Percentiles rank a stretch among this genome's conserved stretches.
These are phyloP conservation scores for Reticulascus tulasneorum DNA, from an alignment of 2,329 filamentous ascomycete species.

Conservation along the genomic window DNA sequence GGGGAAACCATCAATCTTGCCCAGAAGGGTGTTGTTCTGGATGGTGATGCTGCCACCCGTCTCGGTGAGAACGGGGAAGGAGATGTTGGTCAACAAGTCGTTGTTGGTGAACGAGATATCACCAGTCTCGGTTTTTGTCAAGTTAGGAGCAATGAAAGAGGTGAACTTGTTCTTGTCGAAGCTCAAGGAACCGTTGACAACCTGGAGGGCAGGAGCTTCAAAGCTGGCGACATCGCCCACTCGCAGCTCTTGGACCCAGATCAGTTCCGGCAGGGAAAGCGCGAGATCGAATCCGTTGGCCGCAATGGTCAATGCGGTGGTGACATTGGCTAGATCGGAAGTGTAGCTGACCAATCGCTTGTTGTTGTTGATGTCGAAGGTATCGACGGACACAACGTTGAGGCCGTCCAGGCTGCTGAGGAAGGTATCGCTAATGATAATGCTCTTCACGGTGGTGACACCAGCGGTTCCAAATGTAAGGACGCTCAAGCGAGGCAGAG, in stretches of 20 bases:
- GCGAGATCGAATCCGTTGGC: slow-evolving; percentile 74
- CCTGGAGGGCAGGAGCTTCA: slow-evolving; percentile 65
- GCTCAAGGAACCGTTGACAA: slow-evolving; percentile 74
- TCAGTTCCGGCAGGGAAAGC: slow-evolving; percentile 73
- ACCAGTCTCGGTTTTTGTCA: slow-evolving; percentile 61
- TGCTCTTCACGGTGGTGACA: slow-evolving; percentile 62
- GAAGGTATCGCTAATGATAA: slow-evolving; percentile 83
- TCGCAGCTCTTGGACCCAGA: slow-evolving; percentile 45
- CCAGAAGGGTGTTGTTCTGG: slow-evolving; percentile 81
- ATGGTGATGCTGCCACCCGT: slow-evolving; percentile 79
- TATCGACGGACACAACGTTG: slow-evolving; percentile 67
- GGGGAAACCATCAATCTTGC: slow-evolving; percentile 62
- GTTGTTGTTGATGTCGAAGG: slow-evolving; percentile 90
- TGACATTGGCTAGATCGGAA: slow-evolving; percentile 75
- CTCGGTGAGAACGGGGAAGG: slow-evolving; percentile 62
- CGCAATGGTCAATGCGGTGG: slow-evolving; percentile 64
- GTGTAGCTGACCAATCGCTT: slow-evolving; percentile 69
- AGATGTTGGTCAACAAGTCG: slow-evolving; percentile 65
- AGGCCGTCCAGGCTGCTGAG: slow-evolving; percentile 76
- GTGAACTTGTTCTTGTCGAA: slow-evolving; percentile 77
- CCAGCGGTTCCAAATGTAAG: slow-evolving; percentile 47
- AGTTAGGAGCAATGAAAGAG: slow-evolving; percentile 61
- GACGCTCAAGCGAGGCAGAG: slow-evolving; percentile 58
- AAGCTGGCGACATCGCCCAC: slow-evolving; percentile 76
- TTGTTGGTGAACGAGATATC: slow-evolving; percentile 63